A percentile compares a stretch with the other conserved stretches of the same genome.
phyloP scores from a whole-genome alignment of 2,329 filamentous ascomycete genomes.

The Aureobasidium sp. region DNA sequence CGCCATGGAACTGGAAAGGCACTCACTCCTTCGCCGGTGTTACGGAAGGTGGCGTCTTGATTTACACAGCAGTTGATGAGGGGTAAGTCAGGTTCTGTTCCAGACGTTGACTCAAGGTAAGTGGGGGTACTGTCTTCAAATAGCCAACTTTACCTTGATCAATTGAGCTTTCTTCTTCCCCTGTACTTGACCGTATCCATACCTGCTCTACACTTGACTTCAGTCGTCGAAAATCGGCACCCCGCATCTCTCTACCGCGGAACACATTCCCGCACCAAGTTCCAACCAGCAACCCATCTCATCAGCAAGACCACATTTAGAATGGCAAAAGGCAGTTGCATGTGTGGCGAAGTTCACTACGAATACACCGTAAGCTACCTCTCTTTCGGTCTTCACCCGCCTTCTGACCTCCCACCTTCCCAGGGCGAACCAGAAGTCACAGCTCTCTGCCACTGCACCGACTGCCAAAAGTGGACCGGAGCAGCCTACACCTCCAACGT shows the following conservation, averaged over 20 bases:
- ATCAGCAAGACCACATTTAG: slow-evolving; percentile 1
- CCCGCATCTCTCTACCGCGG: slow-evolving; percentile 11
- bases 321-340: slow-evolving; percentile 35
- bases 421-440: slow-evolving; percentile 47
- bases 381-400: no score
- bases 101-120: not conserved
- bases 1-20: not conserved
- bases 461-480: slow-evolving; percentile 63
- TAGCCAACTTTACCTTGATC: slow-evolving; percentile 1
- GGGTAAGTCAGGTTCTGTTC: not conserved
- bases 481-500: slow-evolving; percentile 62
- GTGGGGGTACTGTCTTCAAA: not conserved
- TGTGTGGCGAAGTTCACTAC: slow-evolving; percentile 33
- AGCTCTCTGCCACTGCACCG: slow-evolving; percentile 59
- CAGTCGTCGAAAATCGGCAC: not conserved
- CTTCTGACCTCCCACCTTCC: not conserved
- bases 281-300: not conserved
- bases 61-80: slow-evolving; percentile 11
- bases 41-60: slow-evolving; percentile 13
- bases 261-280: not conserved
- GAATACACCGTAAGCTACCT: slow-evolving; percentile 29
- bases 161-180: not conserved
- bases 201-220: not conserved
- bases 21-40: not conserved
- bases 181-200: not conserved